Percentiles rank a stretch among this genome's conserved stretches.
phyloP scores from a whole-genome alignment of 1,284 basidiomycete genomes.

The Melampsora medusae region DNA sequence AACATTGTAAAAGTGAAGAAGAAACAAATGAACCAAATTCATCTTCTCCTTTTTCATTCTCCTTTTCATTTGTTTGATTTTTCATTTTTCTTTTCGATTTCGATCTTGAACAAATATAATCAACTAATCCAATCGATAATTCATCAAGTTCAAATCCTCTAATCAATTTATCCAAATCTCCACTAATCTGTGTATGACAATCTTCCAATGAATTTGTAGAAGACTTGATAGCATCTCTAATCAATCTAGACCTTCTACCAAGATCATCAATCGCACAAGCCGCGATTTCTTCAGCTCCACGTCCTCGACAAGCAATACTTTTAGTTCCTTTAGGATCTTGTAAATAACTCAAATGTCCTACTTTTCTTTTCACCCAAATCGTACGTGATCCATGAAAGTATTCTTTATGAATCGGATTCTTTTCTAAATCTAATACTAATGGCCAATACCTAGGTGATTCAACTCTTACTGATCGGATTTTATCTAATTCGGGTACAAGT shows the following conservation, averaged over 20 bases:
- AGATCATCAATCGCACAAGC: slow-evolving; percentile 42
- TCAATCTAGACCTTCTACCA: slow-evolving; percentile 26
- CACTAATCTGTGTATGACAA: slow-evolving; percentile 1
- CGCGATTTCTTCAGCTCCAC: slow-evolving; percentile 42
- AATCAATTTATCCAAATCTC: slow-evolving; percentile 32
- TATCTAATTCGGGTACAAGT: slow-evolving; percentile 80
- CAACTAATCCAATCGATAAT: slow-evolving; percentile 33
- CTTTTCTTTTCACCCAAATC: slow-evolving; percentile 83
- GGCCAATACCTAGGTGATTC: slow-evolving; percentile 94
- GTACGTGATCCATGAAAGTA: slow-evolving; percentile 73
- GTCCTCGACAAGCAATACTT: slow-evolving; percentile 61
- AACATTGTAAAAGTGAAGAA: slow-evolving; percentile 76
- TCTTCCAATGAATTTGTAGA: not conserved
- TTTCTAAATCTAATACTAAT: slow-evolving; percentile 72
- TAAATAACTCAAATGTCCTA: slow-evolving; percentile 85
- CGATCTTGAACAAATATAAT: slow-evolving; percentile 26
- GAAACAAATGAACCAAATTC: slow-evolving; percentile 65
- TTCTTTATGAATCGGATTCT: slow-evolving; percentile 65
- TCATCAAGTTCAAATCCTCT: slow-evolving; percentile 39
- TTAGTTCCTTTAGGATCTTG: slow-evolving; percentile 89
- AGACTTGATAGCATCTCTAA: slow-evolving; percentile 33
- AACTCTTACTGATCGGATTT: slow-evolving; percentile 72
- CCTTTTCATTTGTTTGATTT: slow-evolving; percentile 13
- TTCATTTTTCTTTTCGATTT: slow-evolving; percentile 6
- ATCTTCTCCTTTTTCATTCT: slow-evolving; percentile 34